These are phyloP conservation scores for Penicillium sp. DNA, from an alignment of 2,329 filamentous ascomycete genomes.

Conservation along the genomic window DNA sequence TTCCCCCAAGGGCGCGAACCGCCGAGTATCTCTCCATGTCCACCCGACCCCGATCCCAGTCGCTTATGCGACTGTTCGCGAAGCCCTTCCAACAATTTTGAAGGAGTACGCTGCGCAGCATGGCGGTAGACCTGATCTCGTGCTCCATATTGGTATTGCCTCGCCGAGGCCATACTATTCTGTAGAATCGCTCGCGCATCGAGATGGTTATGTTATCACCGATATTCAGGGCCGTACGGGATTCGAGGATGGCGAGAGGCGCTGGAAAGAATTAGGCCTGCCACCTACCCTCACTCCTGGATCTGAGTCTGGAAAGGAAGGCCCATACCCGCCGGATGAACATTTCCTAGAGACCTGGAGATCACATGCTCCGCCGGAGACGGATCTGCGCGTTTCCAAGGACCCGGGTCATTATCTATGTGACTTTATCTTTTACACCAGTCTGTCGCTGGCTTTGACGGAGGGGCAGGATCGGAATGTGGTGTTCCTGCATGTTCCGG, in stretches of 20 bases:
- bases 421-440: conserved; percentile 75
- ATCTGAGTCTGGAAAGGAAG: conserved; percentile 8
- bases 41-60: conserved; percentile 69
- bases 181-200: conserved; percentile 67
- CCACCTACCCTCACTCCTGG: conserved; percentile 56
- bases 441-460: conserved; percentile 49
- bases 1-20: conserved; percentile 26
- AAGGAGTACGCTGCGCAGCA: conserved; percentile 40
- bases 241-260: conserved; percentile 47
- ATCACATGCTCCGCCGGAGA: conserved; percentile 26
- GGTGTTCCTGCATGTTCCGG: conserved; percentile 71
- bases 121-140: conserved; percentile 57
- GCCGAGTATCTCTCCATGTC: conserved; percentile 41
- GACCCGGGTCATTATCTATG: conserved; percentile 73
- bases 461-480: conserved; percentile 46
- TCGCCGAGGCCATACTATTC: conserved; percentile 63
- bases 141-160: conserved; percentile 80
- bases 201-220: conserved; percentile 66
- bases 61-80: conserved; percentile 65
- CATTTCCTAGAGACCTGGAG: conserved; percentile 38
- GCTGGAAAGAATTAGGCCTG: conserved; percentile 52
- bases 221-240: conserved; percentile 63
- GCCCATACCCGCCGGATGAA: conserved; percentile 32
- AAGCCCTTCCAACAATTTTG: conserved; percentile 64
- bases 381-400: conserved; percentile 58